Conservation (phyloP, 768 basidiomycete species). For the Pisolithus orientalis region DNA sequence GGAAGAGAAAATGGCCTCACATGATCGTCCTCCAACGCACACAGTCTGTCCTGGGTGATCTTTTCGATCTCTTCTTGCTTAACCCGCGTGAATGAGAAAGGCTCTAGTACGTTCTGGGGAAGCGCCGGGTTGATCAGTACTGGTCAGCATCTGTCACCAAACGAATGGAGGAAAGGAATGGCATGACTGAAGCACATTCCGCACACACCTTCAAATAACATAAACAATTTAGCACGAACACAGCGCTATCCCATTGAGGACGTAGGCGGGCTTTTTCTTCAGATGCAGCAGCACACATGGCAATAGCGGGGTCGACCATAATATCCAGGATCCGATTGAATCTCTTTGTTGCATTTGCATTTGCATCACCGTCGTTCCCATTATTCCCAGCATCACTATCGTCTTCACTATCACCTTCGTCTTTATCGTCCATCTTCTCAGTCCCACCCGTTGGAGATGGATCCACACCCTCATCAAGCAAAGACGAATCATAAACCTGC, state of each 20-base stretch:
- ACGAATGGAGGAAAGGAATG: background rate
- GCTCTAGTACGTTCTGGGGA: constrained; percentile 53
- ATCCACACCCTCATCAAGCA: constrained; percentile 42
- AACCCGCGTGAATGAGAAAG: constrained; percentile 59
- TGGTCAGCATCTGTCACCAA: background rate
- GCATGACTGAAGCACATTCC: background rate
- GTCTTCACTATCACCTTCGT: too few species aligned
- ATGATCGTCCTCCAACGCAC: constrained; percentile 74
- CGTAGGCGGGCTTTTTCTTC: constrained; percentile 54
- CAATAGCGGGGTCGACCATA: constrained; percentile 78
- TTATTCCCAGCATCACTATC: too few species aligned
- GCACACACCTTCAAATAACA: constrained; percentile 69
- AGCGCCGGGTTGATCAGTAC: background rate
- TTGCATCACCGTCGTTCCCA: too few species aligned
- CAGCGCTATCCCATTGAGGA: constrained; percentile 70
- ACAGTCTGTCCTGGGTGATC: constrained; percentile 56
- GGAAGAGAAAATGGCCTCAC: constrained; percentile 38
- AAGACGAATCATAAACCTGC: constrained; percentile 76
- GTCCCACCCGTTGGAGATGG: background rate
- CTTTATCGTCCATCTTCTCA: too few species aligned
- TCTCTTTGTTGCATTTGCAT: constrained; percentile 8
- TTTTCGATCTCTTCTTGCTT: constrained; percentile 55
- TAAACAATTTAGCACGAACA: constrained; percentile 85
- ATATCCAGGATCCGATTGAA: constrained; percentile 76
- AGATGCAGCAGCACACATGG: constrained; percentile 62